Evolutionary conservation across 139 green algal genomes (phyloP).

Genomic region (Tetradesmus lagerheimii): DNA sequence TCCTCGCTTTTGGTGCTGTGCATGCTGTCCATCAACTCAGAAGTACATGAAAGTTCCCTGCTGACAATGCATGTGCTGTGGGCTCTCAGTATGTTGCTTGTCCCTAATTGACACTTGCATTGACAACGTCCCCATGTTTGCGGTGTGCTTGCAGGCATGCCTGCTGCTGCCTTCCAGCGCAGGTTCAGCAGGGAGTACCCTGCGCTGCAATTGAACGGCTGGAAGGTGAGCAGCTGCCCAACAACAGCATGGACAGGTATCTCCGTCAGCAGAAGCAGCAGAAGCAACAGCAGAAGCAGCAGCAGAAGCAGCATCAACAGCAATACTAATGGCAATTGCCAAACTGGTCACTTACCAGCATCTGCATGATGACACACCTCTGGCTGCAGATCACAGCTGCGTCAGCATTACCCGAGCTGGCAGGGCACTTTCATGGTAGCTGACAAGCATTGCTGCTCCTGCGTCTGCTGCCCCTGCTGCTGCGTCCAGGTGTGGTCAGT

Average conservation of each 20-base stretch:
- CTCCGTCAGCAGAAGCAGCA: background rate
- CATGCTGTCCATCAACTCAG: too few species aligned
- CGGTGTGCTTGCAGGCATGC: constrained; percentile 21
- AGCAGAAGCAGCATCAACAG: background rate
- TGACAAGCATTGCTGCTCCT: background rate
- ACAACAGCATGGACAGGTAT: background rate
- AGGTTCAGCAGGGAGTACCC: constrained; percentile 56
- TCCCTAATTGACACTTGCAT: too few species aligned
- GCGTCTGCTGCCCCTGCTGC: constrained; percentile 31
- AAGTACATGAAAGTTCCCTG: too few species aligned
- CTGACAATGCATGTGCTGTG: too few species aligned
- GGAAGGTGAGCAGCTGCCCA: constrained; percentile 49
- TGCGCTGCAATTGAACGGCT: constrained; percentile 68
- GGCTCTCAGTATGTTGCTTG: too few species aligned
- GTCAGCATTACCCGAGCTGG: background rate
- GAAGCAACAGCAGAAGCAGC: background rate
- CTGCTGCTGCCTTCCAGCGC: constrained; percentile 5
- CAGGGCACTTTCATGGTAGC: background rate
- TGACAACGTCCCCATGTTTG: too few species aligned
- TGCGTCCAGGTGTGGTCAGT: constrained; percentile 70
- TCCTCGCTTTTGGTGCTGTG: too few species aligned
- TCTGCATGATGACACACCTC: background rate
- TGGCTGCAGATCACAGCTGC: background rate
- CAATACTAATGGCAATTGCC: too few species aligned
- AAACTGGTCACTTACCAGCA: background rate